Base-by-base conservation (phyloP, 345 rosid species). In the Moricandia arvensis region DNA sequence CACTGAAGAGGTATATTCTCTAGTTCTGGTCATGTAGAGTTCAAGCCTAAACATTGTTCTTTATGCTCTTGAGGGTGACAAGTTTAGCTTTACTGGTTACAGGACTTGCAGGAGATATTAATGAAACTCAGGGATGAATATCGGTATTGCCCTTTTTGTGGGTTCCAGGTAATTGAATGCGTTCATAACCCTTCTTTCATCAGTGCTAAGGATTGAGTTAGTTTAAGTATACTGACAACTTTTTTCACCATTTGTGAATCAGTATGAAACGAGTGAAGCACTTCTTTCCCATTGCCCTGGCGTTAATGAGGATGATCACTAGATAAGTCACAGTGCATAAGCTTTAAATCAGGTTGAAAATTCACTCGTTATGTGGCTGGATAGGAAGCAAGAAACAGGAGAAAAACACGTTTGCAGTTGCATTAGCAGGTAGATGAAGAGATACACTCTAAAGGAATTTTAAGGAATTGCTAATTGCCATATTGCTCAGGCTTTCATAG, bases 201-300 rank as follows among this genome's bases (percentile, higher is more conserved):
- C 3, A 6, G 4, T 16, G 55, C 4, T 15, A 15, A 41, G 43
- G 61, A 13, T 62, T 38, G 27, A 12, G 16, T 43, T 61, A 30
- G 17, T 53, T 13, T 8, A 18, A 71, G 58, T 71, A 34, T 37
- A 54, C 65, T 73, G 30, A 72, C 74, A 29, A 11, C 5, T 12
- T 35, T 68, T 38, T 16, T 1, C 2, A 2, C 47, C 30, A 60
- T n/a, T n/a, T 49, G 10, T 49, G 55, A 49, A 49, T 16, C 55
- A 49, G 55, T 49, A 49, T 49, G 55, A 49, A 63, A 82, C 97
- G 33, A n/a, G 29, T 59, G 97, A 91, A 83, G 90, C 87, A 64
- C 93, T 95, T 61, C 45, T 79, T 41, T 82, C 90, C 60, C 73
- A 77, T 79, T 95, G 97, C 89, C 97, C 97, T 33, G 99, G 97